phyloP scores from a whole-genome alignment of 306 rosid genomes.

The Quercus rubra region DNA sequence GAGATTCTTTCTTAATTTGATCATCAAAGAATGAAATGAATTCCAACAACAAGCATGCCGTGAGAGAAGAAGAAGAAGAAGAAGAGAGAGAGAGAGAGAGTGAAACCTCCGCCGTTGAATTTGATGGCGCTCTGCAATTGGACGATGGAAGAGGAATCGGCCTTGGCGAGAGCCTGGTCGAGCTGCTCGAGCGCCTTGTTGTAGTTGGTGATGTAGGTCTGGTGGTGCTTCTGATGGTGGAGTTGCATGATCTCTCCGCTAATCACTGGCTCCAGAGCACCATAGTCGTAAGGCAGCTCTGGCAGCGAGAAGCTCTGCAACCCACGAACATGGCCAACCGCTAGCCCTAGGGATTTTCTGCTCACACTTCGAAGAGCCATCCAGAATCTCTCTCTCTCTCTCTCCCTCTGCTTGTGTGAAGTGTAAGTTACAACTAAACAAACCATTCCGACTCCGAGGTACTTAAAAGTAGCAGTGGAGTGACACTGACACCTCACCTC shows the following conservation, averaged over 20 bases:
- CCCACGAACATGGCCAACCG: conserved; percentile 15
- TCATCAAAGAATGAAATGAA: too few species aligned
- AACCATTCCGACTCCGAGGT: too few species aligned
- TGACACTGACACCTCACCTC: too few species aligned
- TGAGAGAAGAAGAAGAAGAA: background rate
- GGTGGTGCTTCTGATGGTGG: conserved; percentile 59
- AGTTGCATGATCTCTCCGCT: conserved; percentile 50
- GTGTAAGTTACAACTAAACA: too few species aligned
- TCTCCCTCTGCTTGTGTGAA: too few species aligned
- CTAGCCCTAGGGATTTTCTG: conserved; percentile 21
- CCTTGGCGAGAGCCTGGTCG: conserved; percentile 36
- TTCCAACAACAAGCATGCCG: too few species aligned
- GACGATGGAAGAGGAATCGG: conserved; percentile 26
- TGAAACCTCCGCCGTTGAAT: conserved; percentile 53
- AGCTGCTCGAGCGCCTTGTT: conserved; percentile 59
- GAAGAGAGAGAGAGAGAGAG: background rate
- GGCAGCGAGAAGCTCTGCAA: conserved; percentile 48
- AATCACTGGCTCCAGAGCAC: conserved; percentile 51
- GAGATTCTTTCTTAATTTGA: too few species aligned
- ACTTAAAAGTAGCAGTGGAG: too few species aligned
- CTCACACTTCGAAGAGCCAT: conserved; percentile 24
- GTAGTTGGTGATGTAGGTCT: conserved; percentile 55
- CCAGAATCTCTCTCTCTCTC: background rate
- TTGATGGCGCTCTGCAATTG: conserved; percentile 45
- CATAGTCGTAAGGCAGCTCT: conserved; percentile 55